Evolutionary conservation across 2,329 filamentous ascomycete species (phyloP).

Genomic region (Paracoccidioides brasiliensis): DNA sequence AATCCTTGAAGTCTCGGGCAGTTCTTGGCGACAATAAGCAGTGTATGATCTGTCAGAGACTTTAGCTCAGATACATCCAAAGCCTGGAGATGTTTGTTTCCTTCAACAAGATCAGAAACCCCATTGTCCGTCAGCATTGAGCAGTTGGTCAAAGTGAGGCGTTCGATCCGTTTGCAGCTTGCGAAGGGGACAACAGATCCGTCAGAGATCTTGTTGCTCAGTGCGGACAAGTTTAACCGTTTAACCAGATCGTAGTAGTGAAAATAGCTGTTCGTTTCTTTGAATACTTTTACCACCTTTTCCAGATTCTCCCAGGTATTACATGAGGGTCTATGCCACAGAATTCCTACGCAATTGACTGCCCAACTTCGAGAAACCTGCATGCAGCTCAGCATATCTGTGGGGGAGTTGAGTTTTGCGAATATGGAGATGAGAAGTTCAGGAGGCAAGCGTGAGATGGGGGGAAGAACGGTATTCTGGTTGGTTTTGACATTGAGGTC

Average conservation of each 20-base stretch:
- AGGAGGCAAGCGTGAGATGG: constrained; percentile 74
- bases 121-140: constrained; percentile 71
- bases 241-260: constrained; percentile 83
- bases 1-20: constrained; percentile 79
- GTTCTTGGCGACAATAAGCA: constrained; percentile 63
- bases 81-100: constrained; percentile 70
- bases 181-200: constrained; percentile 73
- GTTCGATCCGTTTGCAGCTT: constrained; percentile 80
- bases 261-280: constrained; percentile 63
- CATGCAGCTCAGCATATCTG: constrained; percentile 78
- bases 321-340: constrained; percentile 91
- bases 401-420: constrained; percentile 60
- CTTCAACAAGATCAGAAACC: constrained; percentile 62
- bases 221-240: constrained; percentile 72
- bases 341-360: constrained; percentile 74
- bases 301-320: constrained; percentile 72
- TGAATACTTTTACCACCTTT: constrained; percentile 67
- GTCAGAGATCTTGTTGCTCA: constrained; percentile 69
- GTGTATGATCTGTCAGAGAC: constrained; percentile 67
- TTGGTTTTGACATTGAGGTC: constrained; percentile 55
- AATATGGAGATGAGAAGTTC: constrained; percentile 93
- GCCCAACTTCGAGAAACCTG: constrained; percentile 91
- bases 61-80: constrained; percentile 77
- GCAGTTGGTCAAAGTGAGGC: constrained; percentile 86
- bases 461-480: constrained; percentile 30